Evolutionary conservation across 441 rosid species (phyloP).

Genomic region (Jatropha multifida): DNA sequence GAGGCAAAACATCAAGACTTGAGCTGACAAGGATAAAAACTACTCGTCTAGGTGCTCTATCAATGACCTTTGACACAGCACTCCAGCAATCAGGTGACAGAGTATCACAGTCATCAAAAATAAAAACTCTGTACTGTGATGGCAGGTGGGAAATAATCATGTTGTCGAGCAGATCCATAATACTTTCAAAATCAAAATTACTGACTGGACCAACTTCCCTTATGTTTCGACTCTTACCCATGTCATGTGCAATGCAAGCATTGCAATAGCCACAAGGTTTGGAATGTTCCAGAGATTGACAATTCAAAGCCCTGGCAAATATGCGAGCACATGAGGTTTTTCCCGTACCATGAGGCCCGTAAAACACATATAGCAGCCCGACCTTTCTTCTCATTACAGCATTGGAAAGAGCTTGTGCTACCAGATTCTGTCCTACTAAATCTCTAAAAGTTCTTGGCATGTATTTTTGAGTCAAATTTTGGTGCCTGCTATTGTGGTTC

Average conservation of each 20-base stretch:
- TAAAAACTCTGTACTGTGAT: conserved; percentile 67
- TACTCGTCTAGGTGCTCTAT: conserved; percentile 82
- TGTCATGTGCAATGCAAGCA: conserved; percentile 72
- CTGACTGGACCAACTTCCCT: conserved; percentile 85
- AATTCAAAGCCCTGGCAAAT: conserved; percentile 88
- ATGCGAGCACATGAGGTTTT: conserved; percentile 96
- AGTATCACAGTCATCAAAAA: conserved; percentile 89
- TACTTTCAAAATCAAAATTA: conserved; percentile 68
- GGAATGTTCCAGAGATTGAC: conserved; percentile 71
- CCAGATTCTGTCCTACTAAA: conserved; percentile 87
- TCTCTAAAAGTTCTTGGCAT: conserved; percentile 78
- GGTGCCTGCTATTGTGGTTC: conserved; percentile 55
- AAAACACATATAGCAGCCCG: conserved; percentile 83
- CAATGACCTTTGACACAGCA: conserved; percentile 78
- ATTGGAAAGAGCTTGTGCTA: conserved; percentile 90
- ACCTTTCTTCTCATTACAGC: conserved; percentile 72
- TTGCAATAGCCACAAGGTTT: conserved; percentile 87
- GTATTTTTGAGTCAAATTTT: conserved; percentile 82
- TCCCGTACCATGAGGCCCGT: conserved; percentile 98
- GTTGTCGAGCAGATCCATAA: conserved; percentile 68
- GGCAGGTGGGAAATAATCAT: conserved; percentile 59
- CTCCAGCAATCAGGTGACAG: conserved; percentile 82
- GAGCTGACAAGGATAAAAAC: conserved; percentile 89
- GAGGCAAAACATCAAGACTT: conserved; percentile 92
- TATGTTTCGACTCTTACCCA: conserved; percentile 75